Percentiles rank a stretch among this genome's conserved stretches.
phyloP scores from a whole-genome alignment of 768 basidiomycete genomes.

The Mycena vitilis region DNA sequence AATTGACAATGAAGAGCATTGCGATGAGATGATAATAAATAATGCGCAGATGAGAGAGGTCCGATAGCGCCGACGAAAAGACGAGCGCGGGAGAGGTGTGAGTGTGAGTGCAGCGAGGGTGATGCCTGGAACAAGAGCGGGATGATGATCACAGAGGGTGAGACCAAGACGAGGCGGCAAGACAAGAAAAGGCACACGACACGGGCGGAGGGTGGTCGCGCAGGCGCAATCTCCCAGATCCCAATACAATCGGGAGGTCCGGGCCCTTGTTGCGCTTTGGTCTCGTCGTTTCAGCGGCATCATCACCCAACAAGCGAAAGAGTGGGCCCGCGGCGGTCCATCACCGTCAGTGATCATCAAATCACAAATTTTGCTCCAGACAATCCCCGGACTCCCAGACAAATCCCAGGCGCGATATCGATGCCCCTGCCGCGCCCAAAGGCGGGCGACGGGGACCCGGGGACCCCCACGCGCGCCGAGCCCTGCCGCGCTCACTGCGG shows the following conservation, averaged over 20 bases:
- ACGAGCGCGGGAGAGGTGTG: not conserved
- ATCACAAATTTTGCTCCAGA: slow-evolving; percentile 15
- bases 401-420: slow-evolving; percentile 6
- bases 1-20: slow-evolving; percentile 15
- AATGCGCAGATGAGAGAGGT: slow-evolving; percentile 12
- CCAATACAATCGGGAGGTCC: slow-evolving; percentile 2
- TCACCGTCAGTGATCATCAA: slow-evolving; percentile 21
- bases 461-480: too few species aligned
- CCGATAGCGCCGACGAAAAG: not conserved
- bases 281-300: slow-evolving; percentile 28
- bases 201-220: slow-evolving; percentile 6
- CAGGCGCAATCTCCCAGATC: slow-evolving; percentile 11
- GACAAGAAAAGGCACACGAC: not conserved
- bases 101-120: slow-evolving; percentile 2
- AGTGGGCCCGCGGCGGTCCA: not conserved
- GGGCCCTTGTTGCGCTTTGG: slow-evolving; percentile 18
- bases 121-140: slow-evolving; percentile 1
- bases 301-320: slow-evolving; percentile 4
- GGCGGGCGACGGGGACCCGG: slow-evolving; percentile 4
- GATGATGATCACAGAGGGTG: slow-evolving; percentile 3
- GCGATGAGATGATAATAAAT: slow-evolving; percentile 31
- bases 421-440: slow-evolving; percentile 2
- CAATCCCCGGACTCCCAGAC: too few species aligned
- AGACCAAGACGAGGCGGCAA: slow-evolving; percentile 3
- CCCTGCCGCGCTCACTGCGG: slow-evolving; percentile 47